Percentiles rank a stretch among this genome's conserved stretches.
Conservation (phyloP, 2,329 filamentous ascomycete genomes). For the Diaporthe citri region DNA sequence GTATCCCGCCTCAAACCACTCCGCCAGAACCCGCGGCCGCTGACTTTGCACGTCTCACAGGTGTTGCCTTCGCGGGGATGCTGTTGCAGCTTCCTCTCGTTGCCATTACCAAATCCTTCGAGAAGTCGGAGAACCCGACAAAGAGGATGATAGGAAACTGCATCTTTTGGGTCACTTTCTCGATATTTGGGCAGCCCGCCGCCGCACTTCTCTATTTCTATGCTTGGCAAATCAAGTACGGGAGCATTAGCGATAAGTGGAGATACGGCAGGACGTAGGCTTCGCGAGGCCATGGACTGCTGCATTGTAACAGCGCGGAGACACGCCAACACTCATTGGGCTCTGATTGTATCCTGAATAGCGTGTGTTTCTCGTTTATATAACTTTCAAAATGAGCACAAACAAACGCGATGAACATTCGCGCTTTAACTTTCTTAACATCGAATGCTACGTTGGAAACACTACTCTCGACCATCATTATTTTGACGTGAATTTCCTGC, state of each 20-base stretch:
- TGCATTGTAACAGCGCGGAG: neutral
- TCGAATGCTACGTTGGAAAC: neutral
- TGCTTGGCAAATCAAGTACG: slow-evolving; percentile 98
- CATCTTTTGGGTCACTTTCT: slow-evolving; percentile 97
- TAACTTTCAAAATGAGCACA: neutral
- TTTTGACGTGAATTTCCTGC: neutral
- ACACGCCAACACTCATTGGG: neutral
- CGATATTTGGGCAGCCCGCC: slow-evolving; percentile 92
- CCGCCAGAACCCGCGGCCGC: slow-evolving; percentile 21
- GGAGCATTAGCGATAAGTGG: slow-evolving; percentile 73
- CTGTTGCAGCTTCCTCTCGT: slow-evolving; percentile 93
- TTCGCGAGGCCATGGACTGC: neutral
- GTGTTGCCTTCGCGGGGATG: slow-evolving; percentile 95
- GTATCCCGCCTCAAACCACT: slow-evolving; percentile 41
- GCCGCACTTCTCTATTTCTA: slow-evolving; percentile 96
- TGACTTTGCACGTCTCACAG: slow-evolving; percentile 54
- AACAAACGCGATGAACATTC: neutral
- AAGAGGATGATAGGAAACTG: slow-evolving; percentile 89
- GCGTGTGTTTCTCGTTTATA: neutral
- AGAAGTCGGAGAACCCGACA: slow-evolving; percentile 80
- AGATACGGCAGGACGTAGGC: slow-evolving; percentile 23
- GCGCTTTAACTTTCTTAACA: neutral
- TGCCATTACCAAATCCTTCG: slow-evolving; percentile 80
- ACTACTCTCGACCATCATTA: neutral
- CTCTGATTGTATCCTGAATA: neutral